Evolutionary conservation across 2,329 filamentous ascomycete species (phyloP), one percentile per base, ranked within the genome.

Genomic region (Paecilomyces niveus): DNA sequence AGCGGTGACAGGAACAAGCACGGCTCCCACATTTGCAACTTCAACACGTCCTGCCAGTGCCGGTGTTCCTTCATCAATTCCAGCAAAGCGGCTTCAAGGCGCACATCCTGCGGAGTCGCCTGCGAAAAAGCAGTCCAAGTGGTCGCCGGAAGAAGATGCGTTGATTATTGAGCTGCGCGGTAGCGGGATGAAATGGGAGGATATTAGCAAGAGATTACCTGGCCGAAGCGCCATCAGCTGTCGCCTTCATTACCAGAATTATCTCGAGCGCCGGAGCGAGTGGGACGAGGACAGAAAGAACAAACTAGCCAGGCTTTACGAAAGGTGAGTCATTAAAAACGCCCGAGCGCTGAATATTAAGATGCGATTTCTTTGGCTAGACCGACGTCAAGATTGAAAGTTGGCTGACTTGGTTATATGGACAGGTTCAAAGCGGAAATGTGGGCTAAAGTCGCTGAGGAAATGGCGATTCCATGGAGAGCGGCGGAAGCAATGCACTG

Each of bases 271-370:
- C 68, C 84, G 92, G 58, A 92, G 90, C 67, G 91, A 96, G 72
- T 97, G 93, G 92, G 92, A 97, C 69, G 94, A 97, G 70, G 93
- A 97, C 74, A 89, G 91, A 72, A 97, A 97, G 79, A 96, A 97
- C 77, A 97, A 96, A 78, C 86, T 97, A 55, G 93, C 93, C 39
- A 84, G 92, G 68, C 83, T 97, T 51, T 97, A 97, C 74, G 92
- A 97, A 78, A 90, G 94, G 93, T 97, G 83, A 67, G 83, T 77
- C 58, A 49, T 57, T 51, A 49, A 56, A 61, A 58, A 60, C 59
- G 8, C 7, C 33, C 32, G 9, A 29, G 49, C 13, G 53, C 55
- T 55, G 49, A 18, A 31, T 4, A 33, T 52, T 26, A n/a, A 45
- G 35, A 15, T 45, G 35, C 35, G 15, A 45, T n/a, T 45, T 18